Base-by-base conservation (phyloP, 139 green algal species). In the Zygnema circumcarinatum region DNA sequence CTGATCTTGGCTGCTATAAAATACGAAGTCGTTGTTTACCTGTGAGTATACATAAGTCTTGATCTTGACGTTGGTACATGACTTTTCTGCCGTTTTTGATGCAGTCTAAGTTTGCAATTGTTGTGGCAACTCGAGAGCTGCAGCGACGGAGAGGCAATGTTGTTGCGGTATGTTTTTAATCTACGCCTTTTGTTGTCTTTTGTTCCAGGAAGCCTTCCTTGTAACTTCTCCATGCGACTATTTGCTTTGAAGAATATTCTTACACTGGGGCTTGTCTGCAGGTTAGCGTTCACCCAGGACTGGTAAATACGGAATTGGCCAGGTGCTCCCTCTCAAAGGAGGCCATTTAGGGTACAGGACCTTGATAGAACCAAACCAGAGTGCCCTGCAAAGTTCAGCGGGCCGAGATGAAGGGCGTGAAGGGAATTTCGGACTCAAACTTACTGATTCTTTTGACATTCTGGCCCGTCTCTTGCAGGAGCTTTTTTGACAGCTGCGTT, bases 51-150 rank as follows among this genome's bases (percentile, higher is more conserved):
- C n/a, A n/a, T n/a, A n/a, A n/a, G n/a, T n/a, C n/a, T n/a, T n/a
- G n/a, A n/a, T n/a, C n/a, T n/a, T n/a, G n/a, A n/a, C n/a, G n/a
- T n/a, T n/a, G n/a, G n/a, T n/a, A n/a, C n/a, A n/a, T n/a, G n/a
- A n/a, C n/a, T n/a, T n/a, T n/a, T n/a, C n/a, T n/a, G n/a, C n/a
- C n/a, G n/a, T n/a, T n/a, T n/a, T n/a, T n/a, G n/a, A n/a, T 76
- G 39, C 82, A 88, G 82, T 87, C 82, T 3, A 88, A 88, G 22
- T 69, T 88, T 2, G 82, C 82, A 32, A 88, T 88, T 36, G 82
- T 87, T 3, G 69, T 87, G 69, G n/a, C 11, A 1, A 88, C 82
- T 22, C 81, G 82, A 35, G 82, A 88, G n/a, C 11, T 88, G 72
- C 82, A 88, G 73, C 69, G 82, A 21, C 35, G 82, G 22, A 36